Evolutionary conservation across 352 stramenopile species (phyloP).

Genomic region (Phytophthora hibernalis): DNA sequence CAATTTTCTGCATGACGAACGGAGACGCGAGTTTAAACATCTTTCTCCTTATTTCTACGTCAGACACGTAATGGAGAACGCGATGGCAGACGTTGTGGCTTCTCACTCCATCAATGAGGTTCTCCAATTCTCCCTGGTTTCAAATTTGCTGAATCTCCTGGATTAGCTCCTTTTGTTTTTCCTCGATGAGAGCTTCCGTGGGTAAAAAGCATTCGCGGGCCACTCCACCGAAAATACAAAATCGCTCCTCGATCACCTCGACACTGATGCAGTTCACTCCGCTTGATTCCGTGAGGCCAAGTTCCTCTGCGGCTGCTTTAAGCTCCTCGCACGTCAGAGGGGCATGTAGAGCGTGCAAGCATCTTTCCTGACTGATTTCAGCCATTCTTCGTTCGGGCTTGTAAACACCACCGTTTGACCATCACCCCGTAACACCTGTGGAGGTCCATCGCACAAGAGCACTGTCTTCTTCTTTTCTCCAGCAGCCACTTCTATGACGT

Average conservation of each 20-base stretch:
- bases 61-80: conserved; percentile 1
- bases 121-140: not conserved
- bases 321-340: conserved; percentile 12
- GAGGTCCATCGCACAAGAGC: conserved; percentile 9
- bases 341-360: conserved; percentile 4
- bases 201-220: no score
- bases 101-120: not conserved
- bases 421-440: not conserved
- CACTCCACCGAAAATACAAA: conserved; percentile 8
- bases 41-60: not conserved
- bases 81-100: not conserved
- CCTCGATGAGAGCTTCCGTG: not conserved
- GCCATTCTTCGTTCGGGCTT: conserved; percentile 1
- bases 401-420: conserved; percentile 8
- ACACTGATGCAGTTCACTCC: not conserved
- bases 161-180: not conserved
- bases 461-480: no score
- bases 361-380: not conserved
- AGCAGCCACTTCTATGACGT: no score
- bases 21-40: conserved; percentile 6
- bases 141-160: not conserved
- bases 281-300: not conserved
- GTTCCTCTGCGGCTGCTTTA: not conserved
- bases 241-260: not conserved
- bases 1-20: conserved; percentile 9